Base-by-base conservation (phyloP, 768 basidiomycete species). In the Xanthoconium purpureum region DNA sequence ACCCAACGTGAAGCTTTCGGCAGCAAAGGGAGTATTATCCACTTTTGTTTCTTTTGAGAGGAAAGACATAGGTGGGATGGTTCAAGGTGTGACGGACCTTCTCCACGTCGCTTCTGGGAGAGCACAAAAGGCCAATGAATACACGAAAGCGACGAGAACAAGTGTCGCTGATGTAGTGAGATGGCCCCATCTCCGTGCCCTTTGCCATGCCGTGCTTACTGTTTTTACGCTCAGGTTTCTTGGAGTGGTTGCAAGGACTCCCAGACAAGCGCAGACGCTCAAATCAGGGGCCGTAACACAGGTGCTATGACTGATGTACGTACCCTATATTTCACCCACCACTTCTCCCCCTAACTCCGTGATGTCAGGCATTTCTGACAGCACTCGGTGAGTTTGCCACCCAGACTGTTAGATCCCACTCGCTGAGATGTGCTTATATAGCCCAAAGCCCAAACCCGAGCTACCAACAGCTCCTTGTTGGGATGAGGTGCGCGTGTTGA, bases 121-220 rank as follows among this genome's bases (percentile, higher is more conserved):
- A 39, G 77, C 75, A 55, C 75, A 80, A 53, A 87, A 88, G 64
- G 90, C 89, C 0, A 81, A 83, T 7, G 75, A 85, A 57, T 73
- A 78, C 55, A 69, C 86, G 1, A 84, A 75, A 57, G 78, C 76
- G 11, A 87, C 87, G 5, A 86, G 82, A 71, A 84, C 90, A 2
- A 88, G 89, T 61, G 79, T 85, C 9, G 94, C 94, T 18, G 96
- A 98, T 69, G 91, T 87, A 14, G 91, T 93, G 66, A 58, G 88
- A 79, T 10, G 32, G 46, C 24, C 4, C 36, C 12, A 39, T 7
- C 36, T 49, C 48, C 14, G 6, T 35, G 50, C 18, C 18, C 11
- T 42, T 42, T 24, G 11, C n/a, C 24, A 11, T 40, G 3, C 15
- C 37, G 17, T 30, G 14, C 39, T 55, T 29, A 49, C 28, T 24